Evolutionary conservation across 208 protist genomes (phyloP).

Genomic region (Trypanosoma mega): DNA sequence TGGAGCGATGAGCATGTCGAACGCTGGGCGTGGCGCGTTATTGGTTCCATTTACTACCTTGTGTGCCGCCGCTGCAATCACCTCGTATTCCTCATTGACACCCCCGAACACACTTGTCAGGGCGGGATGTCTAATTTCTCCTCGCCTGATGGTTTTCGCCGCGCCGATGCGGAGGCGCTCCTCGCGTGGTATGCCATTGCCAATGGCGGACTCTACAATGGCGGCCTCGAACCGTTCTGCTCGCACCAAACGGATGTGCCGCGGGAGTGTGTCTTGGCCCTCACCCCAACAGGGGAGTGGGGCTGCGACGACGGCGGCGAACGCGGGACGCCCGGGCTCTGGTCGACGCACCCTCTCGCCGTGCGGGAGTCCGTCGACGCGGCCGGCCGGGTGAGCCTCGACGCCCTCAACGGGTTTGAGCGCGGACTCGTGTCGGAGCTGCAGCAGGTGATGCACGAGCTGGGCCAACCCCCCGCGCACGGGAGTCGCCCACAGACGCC

Average conservation of each 20-base stretch:
- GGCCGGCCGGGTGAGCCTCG: slow-evolving; percentile 38
- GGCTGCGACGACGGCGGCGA: slow-evolving; percentile 16
- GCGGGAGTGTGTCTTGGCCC: slow-evolving; percentile 12
- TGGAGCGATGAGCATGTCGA: slow-evolving; percentile 38
- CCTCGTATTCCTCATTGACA: slow-evolving; percentile 50
- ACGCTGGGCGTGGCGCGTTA: slow-evolving; percentile 70
- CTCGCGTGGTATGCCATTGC: slow-evolving; percentile 42
- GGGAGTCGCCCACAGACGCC: background rate
- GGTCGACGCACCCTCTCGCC: slow-evolving; percentile 20
- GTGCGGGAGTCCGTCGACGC: slow-evolving; percentile 37
- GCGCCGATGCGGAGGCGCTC: slow-evolving; percentile 33
- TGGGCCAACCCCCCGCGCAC: slow-evolving; percentile 4
- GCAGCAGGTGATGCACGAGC: slow-evolving; percentile 42
- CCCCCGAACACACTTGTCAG: slow-evolving; percentile 38
- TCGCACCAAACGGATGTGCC: slow-evolving; percentile 15
- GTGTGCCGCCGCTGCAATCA: slow-evolving; percentile 48
- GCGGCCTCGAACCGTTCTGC: slow-evolving; percentile 36
- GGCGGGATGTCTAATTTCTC: slow-evolving; percentile 20
- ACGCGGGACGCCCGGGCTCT: slow-evolving; percentile 16
- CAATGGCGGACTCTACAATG: slow-evolving; percentile 37
- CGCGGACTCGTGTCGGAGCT: slow-evolving; percentile 30
- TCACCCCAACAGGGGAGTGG: slow-evolving; percentile 20
- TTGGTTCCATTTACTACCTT: slow-evolving; percentile 50
- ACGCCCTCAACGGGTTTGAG: slow-evolving; percentile 63
- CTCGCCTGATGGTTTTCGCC: slow-evolving; percentile 19